A percentile compares a stretch with the other conserved stretches of the same genome.
Conservation (phyloP, 148 eudicot species). For the Vaccinium vitisidaea region DNA sequence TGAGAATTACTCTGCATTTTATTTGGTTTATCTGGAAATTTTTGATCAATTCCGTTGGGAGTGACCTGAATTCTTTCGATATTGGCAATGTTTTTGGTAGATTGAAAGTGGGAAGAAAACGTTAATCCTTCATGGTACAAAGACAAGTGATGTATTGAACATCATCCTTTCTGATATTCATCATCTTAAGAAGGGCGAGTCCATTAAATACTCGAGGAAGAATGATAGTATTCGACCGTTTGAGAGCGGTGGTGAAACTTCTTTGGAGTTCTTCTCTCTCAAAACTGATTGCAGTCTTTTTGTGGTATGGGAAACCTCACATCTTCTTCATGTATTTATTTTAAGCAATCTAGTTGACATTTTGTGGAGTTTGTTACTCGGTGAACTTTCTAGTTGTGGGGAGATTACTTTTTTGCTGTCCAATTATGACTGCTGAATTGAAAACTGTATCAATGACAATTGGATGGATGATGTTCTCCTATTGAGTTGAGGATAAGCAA, state of each 20-base stretch:
- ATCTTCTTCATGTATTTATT: background rate
- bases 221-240: slow-evolving; percentile 90
- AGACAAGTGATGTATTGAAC: slow-evolving; percentile 68
- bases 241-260: slow-evolving; percentile 92
- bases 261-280: slow-evolving; percentile 81
- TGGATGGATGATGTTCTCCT: background rate
- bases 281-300: slow-evolving; percentile 94
- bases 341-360: background rate
- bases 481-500: background rate
- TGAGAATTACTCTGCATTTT: background rate
- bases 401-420: background rate
- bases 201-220: slow-evolving; percentile 64
- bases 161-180: slow-evolving; percentile 66
- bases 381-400: background rate
- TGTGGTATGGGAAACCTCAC: slow-evolving; percentile 47
- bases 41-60: no score
- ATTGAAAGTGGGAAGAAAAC: slow-evolving; percentile 87
- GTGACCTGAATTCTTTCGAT: background rate
- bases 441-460: background rate
- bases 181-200: slow-evolving; percentile 75
- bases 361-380: background rate
- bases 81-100: slow-evolving; percentile 32
- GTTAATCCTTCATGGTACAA: slow-evolving; percentile 79
- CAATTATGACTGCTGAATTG: background rate
- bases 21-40: background rate